These are phyloP conservation scores for Suillus bovinus DNA, from an alignment of 768 basidiomycete species.

Conservation along the genomic window DNA sequence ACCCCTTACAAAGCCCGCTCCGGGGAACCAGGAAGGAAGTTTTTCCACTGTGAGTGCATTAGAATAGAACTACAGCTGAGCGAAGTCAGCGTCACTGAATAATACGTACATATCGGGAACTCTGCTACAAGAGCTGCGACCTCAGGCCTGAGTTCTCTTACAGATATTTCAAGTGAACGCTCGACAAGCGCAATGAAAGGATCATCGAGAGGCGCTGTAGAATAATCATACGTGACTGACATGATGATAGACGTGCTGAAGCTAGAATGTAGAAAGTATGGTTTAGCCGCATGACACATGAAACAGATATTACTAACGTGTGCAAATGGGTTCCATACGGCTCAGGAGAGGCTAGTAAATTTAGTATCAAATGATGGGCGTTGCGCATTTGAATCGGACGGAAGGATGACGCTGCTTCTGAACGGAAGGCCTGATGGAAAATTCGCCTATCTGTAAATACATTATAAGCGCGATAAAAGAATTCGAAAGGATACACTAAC, in stretches of 20 bases:
- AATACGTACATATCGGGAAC: constrained; percentile 21
- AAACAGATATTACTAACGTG: constrained; percentile 10
- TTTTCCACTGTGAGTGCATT: constrained; percentile 14
- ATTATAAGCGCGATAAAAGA: neutral
- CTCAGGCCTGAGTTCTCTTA: constrained; percentile 20
- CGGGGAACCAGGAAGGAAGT: constrained; percentile 27
- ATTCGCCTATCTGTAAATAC: constrained; percentile 22
- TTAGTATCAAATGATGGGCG: constrained; percentile 29
- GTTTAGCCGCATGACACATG: constrained; percentile 1
- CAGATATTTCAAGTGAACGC: constrained; percentile 8
- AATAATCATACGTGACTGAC: constrained; percentile 28
- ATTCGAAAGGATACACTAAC: constrained; percentile 3
- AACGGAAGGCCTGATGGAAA: constrained; percentile 38
- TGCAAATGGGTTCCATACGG: constrained; percentile 27
- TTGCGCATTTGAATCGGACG: constrained; percentile 35
- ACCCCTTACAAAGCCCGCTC: constrained; percentile 18
- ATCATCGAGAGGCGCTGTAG: constrained; percentile 18
- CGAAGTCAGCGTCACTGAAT: neutral
- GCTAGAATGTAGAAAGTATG: constrained; percentile 12
- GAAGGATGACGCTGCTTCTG: constrained; percentile 28
- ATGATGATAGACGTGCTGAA: constrained; percentile 23
- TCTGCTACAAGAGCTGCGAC: constrained; percentile 16
- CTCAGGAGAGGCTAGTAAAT: constrained; percentile 24
- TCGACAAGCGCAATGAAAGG: constrained; percentile 22
- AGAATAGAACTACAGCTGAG: neutral